Evolutionary conservation across 768 basidiomycete species (phyloP).

Genomic region (Tricholoma bakamatsutake): DNA sequence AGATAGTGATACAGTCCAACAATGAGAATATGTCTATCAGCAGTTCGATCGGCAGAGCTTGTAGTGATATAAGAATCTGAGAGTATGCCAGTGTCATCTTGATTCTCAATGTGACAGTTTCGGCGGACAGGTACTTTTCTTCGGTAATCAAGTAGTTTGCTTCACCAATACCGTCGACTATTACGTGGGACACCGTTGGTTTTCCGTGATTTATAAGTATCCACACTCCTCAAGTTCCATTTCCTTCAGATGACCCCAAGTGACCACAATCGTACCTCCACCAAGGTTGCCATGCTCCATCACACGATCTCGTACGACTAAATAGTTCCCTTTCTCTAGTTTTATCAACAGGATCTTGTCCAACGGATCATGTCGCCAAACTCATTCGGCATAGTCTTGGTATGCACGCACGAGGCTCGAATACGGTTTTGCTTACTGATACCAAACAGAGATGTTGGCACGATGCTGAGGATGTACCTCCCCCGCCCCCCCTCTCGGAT

Average conservation of each 20-base stretch:
- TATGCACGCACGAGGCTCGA: conserved; percentile 22
- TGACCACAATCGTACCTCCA: conserved; percentile 5
- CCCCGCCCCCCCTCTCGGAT: conserved; percentile 41
- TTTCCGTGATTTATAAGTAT: not conserved
- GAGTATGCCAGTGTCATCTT: not conserved
- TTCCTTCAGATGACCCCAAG: conserved; percentile 9
- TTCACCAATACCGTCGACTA: too few species aligned
- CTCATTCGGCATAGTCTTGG: conserved; percentile 60
- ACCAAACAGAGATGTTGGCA: conserved; percentile 76
- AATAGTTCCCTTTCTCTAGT: conserved; percentile 27
- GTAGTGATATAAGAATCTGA: not conserved
- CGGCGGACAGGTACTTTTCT: not conserved
- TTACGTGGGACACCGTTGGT: not conserved
- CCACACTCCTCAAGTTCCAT: not conserved
- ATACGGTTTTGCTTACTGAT: not conserved
- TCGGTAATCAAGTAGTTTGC: too few species aligned
- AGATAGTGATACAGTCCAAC: conserved; percentile 15
- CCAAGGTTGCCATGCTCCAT: conserved; percentile 14
- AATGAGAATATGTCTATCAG: conserved; percentile 7
- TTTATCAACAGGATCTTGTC: conserved; percentile 67
- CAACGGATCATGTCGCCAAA: conserved; percentile 35
- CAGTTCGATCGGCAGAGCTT: conserved; percentile 14
- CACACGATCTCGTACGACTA: not conserved
- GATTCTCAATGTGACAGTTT: not conserved
- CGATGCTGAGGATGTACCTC: conserved; percentile 68